These are phyloP conservation scores for Termitomyces sp. DNA, from an alignment of 768 basidiomycete species.

Conservation along the genomic window DNA sequence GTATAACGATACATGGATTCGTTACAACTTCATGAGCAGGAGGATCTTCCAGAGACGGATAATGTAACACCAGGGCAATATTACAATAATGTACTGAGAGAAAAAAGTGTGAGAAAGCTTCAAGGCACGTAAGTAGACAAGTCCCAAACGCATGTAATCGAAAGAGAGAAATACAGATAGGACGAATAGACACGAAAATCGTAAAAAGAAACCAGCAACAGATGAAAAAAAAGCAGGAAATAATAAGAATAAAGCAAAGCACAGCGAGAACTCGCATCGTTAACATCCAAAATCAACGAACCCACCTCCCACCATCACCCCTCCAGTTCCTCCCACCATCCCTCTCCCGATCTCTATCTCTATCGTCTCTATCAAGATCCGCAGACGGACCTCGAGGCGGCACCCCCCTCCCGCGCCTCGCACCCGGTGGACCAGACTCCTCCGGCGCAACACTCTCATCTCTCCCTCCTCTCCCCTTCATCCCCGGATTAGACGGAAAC, in stretches of 20 bases:
- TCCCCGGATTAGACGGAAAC: neutral
- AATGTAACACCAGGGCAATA: neutral
- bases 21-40: neutral
- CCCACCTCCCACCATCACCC: neutral
- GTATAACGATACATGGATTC: neutral
- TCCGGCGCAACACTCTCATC: neutral
- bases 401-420: neutral
- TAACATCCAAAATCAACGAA: neutral
- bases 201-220: neutral
- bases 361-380: neutral
- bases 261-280: neutral
- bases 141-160: neutral
- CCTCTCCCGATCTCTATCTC: neutral
- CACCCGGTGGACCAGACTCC: neutral
- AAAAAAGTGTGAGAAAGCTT: neutral
- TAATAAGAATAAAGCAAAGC: constrained; percentile 5
- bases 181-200: too few relatives aligned
- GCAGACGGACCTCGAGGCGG: neutral
- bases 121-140: neutral
- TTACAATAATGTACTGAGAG: constrained; percentile 7
- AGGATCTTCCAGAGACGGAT: constrained; percentile 5
- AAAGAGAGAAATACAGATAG: neutral
- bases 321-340: neutral
- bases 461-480: neutral
- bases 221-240: neutral